A percentile compares a stretch with the other conserved stretches of the same genome.
These are phyloP conservation scores for Pascua guehoae DNA, from an alignment of 1,284 basidiomycete species.

Conservation along the genomic window DNA sequence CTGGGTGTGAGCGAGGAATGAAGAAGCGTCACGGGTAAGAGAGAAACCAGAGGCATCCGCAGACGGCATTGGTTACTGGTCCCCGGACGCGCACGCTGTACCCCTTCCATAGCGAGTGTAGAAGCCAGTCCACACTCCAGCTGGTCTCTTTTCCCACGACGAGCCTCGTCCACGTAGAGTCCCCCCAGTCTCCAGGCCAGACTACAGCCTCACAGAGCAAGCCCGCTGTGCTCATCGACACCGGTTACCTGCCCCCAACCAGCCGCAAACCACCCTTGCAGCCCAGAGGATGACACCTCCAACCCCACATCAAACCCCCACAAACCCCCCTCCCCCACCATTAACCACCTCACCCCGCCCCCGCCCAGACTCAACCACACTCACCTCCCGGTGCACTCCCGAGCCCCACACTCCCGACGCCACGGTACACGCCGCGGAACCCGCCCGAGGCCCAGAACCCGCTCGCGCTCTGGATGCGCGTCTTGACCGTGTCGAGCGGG, in stretches of 20 bases:
- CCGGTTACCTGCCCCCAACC: too few species aligned
- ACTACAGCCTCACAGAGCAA: neutral
- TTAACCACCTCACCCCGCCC: too few species aligned
- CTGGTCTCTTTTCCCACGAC: too few species aligned
- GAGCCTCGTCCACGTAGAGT: too few species aligned
- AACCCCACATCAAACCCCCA: neutral
- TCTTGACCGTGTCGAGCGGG: constrained; percentile 95
- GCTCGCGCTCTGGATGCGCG: constrained; percentile 80
- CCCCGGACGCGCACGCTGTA: too few species aligned
- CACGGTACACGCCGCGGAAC: constrained; percentile 88
- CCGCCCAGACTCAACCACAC: constrained; percentile 34
- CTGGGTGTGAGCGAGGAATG: constrained; percentile 53
- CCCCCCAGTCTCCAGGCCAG: neutral
- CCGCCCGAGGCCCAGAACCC: constrained; percentile 86
- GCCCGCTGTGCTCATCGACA: neutral
- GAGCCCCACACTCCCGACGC: constrained; percentile 89
- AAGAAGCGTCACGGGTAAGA: neutral
- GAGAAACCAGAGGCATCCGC: too few species aligned
- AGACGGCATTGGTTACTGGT: too few species aligned
- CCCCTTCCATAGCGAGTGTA: too few species aligned
- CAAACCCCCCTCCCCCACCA: neutral
- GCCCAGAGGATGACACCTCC: neutral
- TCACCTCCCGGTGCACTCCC: constrained; percentile 93
- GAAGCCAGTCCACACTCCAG: too few species aligned
- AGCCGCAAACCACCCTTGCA: too few species aligned